A percentile compares a stretch with the other conserved stretches of the same genome.
These are phyloP conservation scores for Lasiosphaeria hispida DNA, from an alignment of 495 filamentous ascomycete species.

Conservation along the genomic window DNA sequence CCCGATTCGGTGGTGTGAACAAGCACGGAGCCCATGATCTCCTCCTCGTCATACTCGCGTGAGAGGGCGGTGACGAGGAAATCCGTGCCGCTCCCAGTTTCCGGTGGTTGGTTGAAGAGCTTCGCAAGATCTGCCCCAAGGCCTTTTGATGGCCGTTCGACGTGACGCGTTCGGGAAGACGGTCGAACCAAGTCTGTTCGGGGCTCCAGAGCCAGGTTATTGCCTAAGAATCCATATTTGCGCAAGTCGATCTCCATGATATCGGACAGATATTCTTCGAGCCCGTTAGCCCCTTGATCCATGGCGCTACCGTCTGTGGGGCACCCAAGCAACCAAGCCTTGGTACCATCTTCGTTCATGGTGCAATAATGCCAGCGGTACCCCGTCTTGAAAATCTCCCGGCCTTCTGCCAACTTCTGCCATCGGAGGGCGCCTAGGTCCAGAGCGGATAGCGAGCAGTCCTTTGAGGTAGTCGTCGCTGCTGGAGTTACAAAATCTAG, in stretches of 20 bases:
- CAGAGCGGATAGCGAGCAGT: slow-evolving; percentile 85
- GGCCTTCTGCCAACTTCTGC: slow-evolving; percentile 90
- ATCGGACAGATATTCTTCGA: slow-evolving; percentile 89
- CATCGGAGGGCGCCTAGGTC: slow-evolving; percentile 83
- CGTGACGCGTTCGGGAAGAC: slow-evolving; percentile 36
- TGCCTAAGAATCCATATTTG: slow-evolving; percentile 81
- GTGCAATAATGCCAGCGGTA: slow-evolving; percentile 98
- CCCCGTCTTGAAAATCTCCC: slow-evolving; percentile 80
- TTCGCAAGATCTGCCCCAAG: slow-evolving; percentile 78
- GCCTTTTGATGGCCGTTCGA: slow-evolving; percentile 56
- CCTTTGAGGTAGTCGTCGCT: slow-evolving; percentile 73
- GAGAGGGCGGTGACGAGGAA: slow-evolving; percentile 83
- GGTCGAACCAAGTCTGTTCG: slow-evolving; percentile 56
- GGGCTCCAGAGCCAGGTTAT: slow-evolving; percentile 62
- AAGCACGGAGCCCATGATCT: slow-evolving; percentile 51
- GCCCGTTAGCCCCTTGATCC: slow-evolving; percentile 53
- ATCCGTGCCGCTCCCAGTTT: slow-evolving; percentile 76
- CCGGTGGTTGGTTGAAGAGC: slow-evolving; percentile 80
- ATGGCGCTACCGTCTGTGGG: slow-evolving; percentile 59
- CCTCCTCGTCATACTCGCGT: slow-evolving; percentile 58
- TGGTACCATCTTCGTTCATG: slow-evolving; percentile 87
- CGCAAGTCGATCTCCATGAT: slow-evolving; percentile 86
- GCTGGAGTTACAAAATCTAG: slow-evolving; percentile 93
- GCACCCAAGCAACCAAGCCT: slow-evolving; percentile 94
- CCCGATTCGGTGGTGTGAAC: slow-evolving; percentile 35